Base-by-base conservation (phyloP, 2,329 filamentous ascomycete genomes). In the Fonsecaea pedrosoi region DNA sequence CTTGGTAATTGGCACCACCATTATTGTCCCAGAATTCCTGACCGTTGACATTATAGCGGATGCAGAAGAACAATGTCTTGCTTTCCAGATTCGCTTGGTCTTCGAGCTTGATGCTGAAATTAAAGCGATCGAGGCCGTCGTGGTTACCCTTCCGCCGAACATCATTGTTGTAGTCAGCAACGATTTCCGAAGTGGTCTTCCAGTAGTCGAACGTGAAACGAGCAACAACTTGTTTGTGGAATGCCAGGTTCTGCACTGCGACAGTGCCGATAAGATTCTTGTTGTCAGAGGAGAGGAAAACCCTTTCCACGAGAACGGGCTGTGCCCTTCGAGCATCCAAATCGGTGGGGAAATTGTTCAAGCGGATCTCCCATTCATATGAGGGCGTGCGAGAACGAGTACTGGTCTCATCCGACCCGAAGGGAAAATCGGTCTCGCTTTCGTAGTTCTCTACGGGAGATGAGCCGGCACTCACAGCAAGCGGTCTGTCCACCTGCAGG, bases 1-100 rank as follows among this genome's bases (percentile, higher is more conserved):
- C 87, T 78, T 97, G 94, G 81, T 95, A 99, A 81, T 99, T 98
- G 79, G 88, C 86, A 35, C 84, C 82, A 73, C 84, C 83, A 78
- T 99, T 99, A 84, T 94, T 99, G 80, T 99, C 95, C 95, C 95
- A 99, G 78, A 88, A 92, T 74, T 98, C 94, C 69, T 90, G 85
- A 18, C 92, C 92, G 69, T 89, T 89, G 66, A 96, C 92, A 45
- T 82, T 87, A 79, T 98, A 99, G 60, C 92, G 90, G 59, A 97
- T 86, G 79, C 95, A 98, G 75, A 98, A 89, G 79, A 94, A 92
- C 75, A 99, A 84, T 0, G 93, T 97, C 85, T 97, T 98, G 71
- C 88, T 87, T 78, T 97, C 94, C 54, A 99, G 85, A 77, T 97
- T 94, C 54, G 92, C 91, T 74, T 93, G 89, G 75, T 99, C 95